Percentiles rank a stretch among this genome's conserved stretches.
phyloP scores from a whole-genome alignment of 768 basidiomycete genomes.

The Podaxis mareebaensis region DNA sequence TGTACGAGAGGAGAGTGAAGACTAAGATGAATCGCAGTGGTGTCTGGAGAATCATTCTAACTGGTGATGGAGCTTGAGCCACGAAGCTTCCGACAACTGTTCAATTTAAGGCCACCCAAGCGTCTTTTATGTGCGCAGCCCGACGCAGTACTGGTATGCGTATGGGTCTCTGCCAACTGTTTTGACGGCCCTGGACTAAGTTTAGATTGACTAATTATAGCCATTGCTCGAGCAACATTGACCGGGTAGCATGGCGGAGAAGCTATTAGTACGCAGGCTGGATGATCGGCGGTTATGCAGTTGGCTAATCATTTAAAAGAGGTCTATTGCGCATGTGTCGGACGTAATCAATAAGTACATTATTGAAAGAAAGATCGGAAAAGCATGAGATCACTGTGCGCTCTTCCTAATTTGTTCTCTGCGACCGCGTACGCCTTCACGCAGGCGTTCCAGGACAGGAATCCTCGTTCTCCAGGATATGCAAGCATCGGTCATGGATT shows the following conservation, averaged over 20 bases:
- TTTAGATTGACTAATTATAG: no score
- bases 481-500: slow-evolving; percentile 87
- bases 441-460: slow-evolving; percentile 76
- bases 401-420: slow-evolving; percentile 46
- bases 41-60: no score
- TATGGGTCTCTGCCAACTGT: no score
- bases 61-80: no score
- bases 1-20: background rate
- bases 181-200: no score
- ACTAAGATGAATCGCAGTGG: background rate
- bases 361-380: background rate
- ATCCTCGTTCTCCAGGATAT: slow-evolving; percentile 90
- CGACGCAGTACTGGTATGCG: no score
- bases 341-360: background rate
- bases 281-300: background rate
- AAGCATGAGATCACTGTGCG: slow-evolving; percentile 12
- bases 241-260: no score
- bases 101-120: no score
- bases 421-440: slow-evolving; percentile 85
- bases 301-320: background rate
- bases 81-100: no score
- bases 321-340: background rate
- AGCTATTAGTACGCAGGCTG: background rate
- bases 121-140: no score
- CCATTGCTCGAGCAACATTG: no score